These are phyloP conservation scores for Leonotis leonurus DNA, from an alignment of 257 asterid species.

Conservation along the genomic window DNA sequence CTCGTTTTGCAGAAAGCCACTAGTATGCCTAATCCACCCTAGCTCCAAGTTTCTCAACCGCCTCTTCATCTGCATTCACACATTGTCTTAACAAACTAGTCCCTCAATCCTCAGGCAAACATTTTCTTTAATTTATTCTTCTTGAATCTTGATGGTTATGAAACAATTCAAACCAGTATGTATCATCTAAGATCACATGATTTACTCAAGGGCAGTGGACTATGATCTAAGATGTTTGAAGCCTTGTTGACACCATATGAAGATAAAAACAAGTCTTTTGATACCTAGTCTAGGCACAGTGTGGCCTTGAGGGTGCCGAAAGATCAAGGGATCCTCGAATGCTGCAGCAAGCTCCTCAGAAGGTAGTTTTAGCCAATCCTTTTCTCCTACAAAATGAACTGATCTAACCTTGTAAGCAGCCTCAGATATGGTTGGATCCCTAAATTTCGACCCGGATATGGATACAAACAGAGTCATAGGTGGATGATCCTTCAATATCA, in stretches of 20 bases:
- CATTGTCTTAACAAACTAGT: background rate
- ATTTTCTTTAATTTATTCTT: background rate
- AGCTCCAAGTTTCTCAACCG: conserved; percentile 28
- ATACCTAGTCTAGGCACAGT: conserved; percentile 59
- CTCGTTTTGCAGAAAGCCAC: background rate
- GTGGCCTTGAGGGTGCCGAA: conserved; percentile 63
- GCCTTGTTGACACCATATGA: background rate
- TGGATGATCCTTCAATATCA: conserved; percentile 49
- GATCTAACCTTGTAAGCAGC: conserved; percentile 52
- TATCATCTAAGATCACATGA: background rate
- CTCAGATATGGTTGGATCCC: conserved; percentile 40
- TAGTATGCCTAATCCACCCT: conserved; percentile 31
- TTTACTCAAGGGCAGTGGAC: background rate
- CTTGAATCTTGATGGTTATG: background rate
- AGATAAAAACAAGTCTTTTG: background rate
- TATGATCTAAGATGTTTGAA: background rate
- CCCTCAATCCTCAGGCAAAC: background rate
- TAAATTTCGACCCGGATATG: conserved; percentile 55
- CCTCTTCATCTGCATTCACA: conserved; percentile 34
- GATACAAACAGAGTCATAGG: conserved; percentile 40
- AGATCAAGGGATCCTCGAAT: conserved; percentile 42
- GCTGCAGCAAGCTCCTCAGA: conserved; percentile 51
- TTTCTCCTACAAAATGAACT: conserved; percentile 57
- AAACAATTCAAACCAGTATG: no score
- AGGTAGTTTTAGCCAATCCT: conserved; percentile 55